Percentiles rank a stretch among this genome's conserved stretches.
These are phyloP conservation scores for Nepenthes mirabilis DNA, from an alignment of 148 eudicot genomes.

Conservation along the genomic window DNA sequence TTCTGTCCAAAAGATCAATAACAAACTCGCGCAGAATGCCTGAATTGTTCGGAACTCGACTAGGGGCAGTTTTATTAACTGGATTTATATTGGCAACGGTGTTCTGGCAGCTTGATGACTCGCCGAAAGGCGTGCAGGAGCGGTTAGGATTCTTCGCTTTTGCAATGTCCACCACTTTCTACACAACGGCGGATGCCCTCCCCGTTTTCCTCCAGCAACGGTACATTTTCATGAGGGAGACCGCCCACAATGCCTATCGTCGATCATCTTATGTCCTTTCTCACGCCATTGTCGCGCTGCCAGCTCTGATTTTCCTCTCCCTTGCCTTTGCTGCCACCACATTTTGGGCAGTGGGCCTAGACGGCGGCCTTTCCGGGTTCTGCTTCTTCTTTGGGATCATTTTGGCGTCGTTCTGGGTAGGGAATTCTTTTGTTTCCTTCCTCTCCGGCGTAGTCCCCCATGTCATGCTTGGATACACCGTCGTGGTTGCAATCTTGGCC, in stretches of 20 bases:
- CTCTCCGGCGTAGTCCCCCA: constrained; percentile 74
- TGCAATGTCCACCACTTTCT: constrained; percentile 80
- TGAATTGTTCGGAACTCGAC: constrained; percentile 9
- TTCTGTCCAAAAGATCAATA: constrained; percentile 5
- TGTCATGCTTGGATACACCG: constrained; percentile 74
- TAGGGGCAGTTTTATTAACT: constrained; percentile 7
- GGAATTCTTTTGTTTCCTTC: constrained; percentile 78
- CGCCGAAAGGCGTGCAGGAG: constrained; percentile 11
- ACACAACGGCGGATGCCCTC: constrained; percentile 74
- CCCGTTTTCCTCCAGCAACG: constrained; percentile 70
- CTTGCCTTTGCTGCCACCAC: constrained; percentile 47
- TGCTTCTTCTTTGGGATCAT: constrained; percentile 50
- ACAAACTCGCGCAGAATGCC: constrained; percentile 13
- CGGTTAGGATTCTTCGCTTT: constrained; percentile 61
- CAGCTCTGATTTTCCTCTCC: constrained; percentile 41
- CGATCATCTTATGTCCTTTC: constrained; percentile 65
- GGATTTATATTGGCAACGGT: constrained; percentile 11
- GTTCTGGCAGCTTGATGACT: constrained; percentile 14
- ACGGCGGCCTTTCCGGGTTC: constrained; percentile 56
- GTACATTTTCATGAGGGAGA: constrained; percentile 74
- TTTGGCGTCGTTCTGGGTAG: constrained; percentile 78
- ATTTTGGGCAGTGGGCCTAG: constrained; percentile 69
- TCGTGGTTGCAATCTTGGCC: constrained; percentile 66
- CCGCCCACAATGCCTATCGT: constrained; percentile 71
- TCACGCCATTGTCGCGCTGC: constrained; percentile 44